Base-by-base conservation (phyloP, 1,284 basidiomycete species). In the Chondrostereum purpureum region DNA sequence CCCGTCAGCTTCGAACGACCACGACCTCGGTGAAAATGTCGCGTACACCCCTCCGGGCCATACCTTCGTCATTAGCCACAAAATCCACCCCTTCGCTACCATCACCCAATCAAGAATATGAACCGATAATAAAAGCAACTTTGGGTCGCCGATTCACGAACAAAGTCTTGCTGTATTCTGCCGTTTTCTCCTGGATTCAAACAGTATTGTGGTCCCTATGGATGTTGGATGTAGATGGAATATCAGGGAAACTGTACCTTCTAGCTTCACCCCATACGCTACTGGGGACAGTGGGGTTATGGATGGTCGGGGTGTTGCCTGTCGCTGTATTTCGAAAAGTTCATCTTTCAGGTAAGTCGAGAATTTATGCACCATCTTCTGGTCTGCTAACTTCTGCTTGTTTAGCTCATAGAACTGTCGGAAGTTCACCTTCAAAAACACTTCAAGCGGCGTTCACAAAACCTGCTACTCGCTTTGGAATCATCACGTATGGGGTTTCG, bases 401-500 rank as follows among this genome's bases (percentile, higher is more conserved):
- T 31, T 10, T 44, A 83, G 80, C 70, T 20, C 59, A 58, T 8
- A 66, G 73, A 4, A 69, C 72, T 0, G 50, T 67, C 1, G 67
- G 75, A 0, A 61, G 70, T 2, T 83, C 80, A 1, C 78, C 81
- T 2, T 68, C 71, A 5, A 67, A 65, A 50, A 69, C 69, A 4
- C 48, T 83, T 39, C 63, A 63, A 39, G 56, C 53, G 19, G 72
- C 77, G 1, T 50, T 77, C n/a, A 53, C 66, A 5, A 79, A 77
- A 53, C 59, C 63, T 17, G 68, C 62, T 35, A 77, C 73, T 4
- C 56, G 61, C 40, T 67, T 63, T 17, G 65, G 70, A 13, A 58
- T 76, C 0, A 38, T 66, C 0, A 62, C 65, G 4, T 79, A 80
- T 52, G 48, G 67, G 2, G 40, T 60, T 1, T 79, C 78, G 27